Percentiles rank a stretch among this genome's conserved stretches.
phyloP scores from a whole-genome alignment of 2,329 filamentous ascomycete genomes.

The Biscogniauxia marginata region DNA sequence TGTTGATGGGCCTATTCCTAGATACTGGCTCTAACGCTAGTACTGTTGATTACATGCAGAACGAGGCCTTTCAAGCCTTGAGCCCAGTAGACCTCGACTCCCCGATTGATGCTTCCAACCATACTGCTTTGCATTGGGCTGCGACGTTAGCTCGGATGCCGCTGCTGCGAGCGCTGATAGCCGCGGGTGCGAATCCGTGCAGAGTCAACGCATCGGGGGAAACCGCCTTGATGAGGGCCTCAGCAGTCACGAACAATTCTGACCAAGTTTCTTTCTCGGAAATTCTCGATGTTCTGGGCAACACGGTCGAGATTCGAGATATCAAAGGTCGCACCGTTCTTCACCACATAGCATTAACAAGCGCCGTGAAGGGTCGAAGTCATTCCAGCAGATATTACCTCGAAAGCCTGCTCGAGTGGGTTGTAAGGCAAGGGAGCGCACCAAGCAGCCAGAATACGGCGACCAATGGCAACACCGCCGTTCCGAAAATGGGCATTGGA shows the following conservation, averaged over 20 bases:
- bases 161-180: constrained; percentile 76
- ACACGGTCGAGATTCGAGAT: constrained; percentile 88
- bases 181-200: constrained; percentile 81
- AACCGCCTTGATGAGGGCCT: constrained; percentile 89
- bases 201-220: constrained; percentile 88
- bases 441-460: constrained; percentile 49
- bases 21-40: constrained; percentile 66
- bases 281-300: constrained; percentile 81
- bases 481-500: constrained; percentile 76
- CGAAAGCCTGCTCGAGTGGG: constrained; percentile 89
- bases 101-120: constrained; percentile 83
- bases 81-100: constrained; percentile 82
- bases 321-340: constrained; percentile 87
- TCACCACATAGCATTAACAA: constrained; percentile 94
- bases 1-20: constrained; percentile 80
- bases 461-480: constrained; percentile 35
- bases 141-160: constrained; percentile 86
- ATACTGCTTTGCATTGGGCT: constrained; percentile 95
- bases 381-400: constrained; percentile 94
- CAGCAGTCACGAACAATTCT: constrained; percentile 89
- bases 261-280: constrained; percentile 90
- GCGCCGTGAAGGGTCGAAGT: constrained; percentile 89
- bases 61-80: constrained; percentile 74
- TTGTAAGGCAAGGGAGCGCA: constrained; percentile 78
- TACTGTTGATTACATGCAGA: constrained; percentile 56